Conservation (phyloP, 371 early-diverging fungal species). For the Saksenaea oblongispora region DNA sequence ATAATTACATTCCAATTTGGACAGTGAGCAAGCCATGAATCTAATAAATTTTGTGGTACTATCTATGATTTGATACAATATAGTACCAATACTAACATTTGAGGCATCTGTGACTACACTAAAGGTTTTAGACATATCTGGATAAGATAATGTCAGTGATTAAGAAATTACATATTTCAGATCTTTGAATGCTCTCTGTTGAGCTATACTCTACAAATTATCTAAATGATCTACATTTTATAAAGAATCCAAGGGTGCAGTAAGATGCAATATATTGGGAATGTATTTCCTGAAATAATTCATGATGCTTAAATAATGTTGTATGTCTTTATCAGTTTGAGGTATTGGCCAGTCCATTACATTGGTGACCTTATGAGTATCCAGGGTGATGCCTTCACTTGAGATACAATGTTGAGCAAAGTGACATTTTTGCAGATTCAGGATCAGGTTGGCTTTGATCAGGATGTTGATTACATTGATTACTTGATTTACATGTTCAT, state of each 20-base stretch:
- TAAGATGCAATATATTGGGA: constrained; percentile 9
- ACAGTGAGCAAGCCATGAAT: constrained; percentile 15
- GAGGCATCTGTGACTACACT: constrained; percentile 45
- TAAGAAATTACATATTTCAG: constrained; percentile 2
- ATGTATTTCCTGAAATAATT: constrained; percentile 35
- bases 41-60: constrained; percentile 15
- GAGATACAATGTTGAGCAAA: constrained; percentile 15
- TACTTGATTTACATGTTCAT: constrained; percentile 14
- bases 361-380: constrained; percentile 18
- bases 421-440: constrained; percentile 23
- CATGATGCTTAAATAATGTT: constrained; percentile 23
- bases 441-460: constrained; percentile 16
- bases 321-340: constrained; percentile 16
- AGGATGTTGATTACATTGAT: constrained; percentile 10
- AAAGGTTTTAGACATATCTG: constrained; percentile 30
- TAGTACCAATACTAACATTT: constrained; percentile 34
- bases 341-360: constrained; percentile 13
- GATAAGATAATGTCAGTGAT: constrained; percentile 13
- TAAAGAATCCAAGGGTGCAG: constrained; percentile 24
- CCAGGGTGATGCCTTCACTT: constrained; percentile 8
- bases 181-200: constrained; percentile 11
- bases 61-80: constrained; percentile 24
- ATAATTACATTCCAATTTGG: constrained; percentile 15
- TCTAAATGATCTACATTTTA: constrained; percentile 4
- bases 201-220: constrained; percentile 3